Base-by-base conservation (phyloP, 805 yeast species). In the Cyberlindnera saturnus region DNA sequence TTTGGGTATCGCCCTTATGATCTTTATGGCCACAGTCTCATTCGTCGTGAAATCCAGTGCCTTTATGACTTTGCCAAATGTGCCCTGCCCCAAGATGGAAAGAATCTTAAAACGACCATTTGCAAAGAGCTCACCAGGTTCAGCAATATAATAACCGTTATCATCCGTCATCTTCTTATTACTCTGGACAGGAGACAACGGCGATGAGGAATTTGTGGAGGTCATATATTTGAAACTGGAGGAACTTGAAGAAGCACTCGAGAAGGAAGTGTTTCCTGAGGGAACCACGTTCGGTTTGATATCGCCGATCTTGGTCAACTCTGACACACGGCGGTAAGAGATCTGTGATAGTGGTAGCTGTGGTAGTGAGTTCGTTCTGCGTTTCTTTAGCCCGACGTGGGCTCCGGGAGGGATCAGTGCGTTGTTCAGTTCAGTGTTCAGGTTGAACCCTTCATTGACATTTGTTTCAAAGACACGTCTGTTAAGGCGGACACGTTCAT, bases 1-100 rank as follows among this genome's bases (percentile, higher is more conserved):
- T 67, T 95, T 87, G 19, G 89, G 96, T 19, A 93, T 84, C 17
- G 96, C 87, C 45, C 95, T 73, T 40, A 93, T 93, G 48, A 93
- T 86, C 62, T 93, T 93, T 47, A 93, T 84, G 2, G 99, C 99
- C 36, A 88, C 93, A 0, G 59, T 53, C 43, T 58, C 59, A 43
- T 78, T 68, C 36, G 76, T 70, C 16, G 70, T 64, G 41, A 72
- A 68, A 59, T 93, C 98, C 51, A 72, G 73, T n/a, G 95, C 93
- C 45, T 82, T 80, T 33, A 85, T 82, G 6, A 89, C 96, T 57
- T 86, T 88, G 13, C 96, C 96, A 67, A 87, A 88, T 1, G 96
- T 88, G 13, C 96, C 96, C 56, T 88, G 96, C 32, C 96, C 96
- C 43, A 93, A 67, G 30, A 88, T 66, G 45, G 78, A 73, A 30